These are phyloP conservation scores for Rubia tinctorum DNA, from an alignment of 305 asterid genomes.

Conservation along the genomic window DNA sequence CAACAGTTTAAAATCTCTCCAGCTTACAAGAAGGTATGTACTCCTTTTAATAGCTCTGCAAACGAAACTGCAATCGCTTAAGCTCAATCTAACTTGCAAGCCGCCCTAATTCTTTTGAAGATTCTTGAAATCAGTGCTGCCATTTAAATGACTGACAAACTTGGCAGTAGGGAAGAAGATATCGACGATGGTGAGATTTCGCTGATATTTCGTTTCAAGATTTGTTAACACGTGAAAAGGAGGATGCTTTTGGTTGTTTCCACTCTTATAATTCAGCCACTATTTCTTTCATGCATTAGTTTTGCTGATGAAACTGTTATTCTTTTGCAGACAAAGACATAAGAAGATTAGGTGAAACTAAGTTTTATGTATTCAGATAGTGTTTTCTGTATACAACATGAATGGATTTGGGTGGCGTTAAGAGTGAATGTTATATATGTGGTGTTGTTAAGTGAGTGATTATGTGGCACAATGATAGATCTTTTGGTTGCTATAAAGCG, in stretches of 20 bases:
- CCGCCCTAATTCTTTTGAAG: conserved; percentile 28
- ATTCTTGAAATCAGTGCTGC: conserved; percentile 66
- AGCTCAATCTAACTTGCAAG: conserved; percentile 7
- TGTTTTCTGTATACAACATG: too few relatives aligned
- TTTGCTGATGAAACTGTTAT: conserved; percentile 7
- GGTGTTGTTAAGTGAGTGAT: too few relatives aligned
- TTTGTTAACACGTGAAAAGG: conserved; percentile 73
- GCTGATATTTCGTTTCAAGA: conserved; percentile 82
- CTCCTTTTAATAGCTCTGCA: background rate
- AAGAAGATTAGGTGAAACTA: conserved; percentile 51
- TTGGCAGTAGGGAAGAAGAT: conserved; percentile 32
- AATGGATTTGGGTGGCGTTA: too few relatives aligned
- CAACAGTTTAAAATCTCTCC: conserved; percentile 77
- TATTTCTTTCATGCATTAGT: background rate
- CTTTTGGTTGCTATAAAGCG: too few relatives aligned
- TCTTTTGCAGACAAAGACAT: conserved; percentile 61
- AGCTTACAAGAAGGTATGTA: conserved; percentile 68
- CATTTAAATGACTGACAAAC: conserved; percentile 54
- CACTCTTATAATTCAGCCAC: conserved; percentile 5
- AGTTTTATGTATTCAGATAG: conserved; percentile 3
- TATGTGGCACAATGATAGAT: too few relatives aligned
- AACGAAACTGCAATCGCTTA: background rate
- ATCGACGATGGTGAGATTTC: conserved; percentile 40
- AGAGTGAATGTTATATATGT: too few relatives aligned
- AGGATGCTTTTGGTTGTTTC: conserved; percentile 65